Evolutionary conservation across 2,329 filamentous ascomycete genomes (phyloP).

Genomic region (Lecanicillium sp.): DNA sequence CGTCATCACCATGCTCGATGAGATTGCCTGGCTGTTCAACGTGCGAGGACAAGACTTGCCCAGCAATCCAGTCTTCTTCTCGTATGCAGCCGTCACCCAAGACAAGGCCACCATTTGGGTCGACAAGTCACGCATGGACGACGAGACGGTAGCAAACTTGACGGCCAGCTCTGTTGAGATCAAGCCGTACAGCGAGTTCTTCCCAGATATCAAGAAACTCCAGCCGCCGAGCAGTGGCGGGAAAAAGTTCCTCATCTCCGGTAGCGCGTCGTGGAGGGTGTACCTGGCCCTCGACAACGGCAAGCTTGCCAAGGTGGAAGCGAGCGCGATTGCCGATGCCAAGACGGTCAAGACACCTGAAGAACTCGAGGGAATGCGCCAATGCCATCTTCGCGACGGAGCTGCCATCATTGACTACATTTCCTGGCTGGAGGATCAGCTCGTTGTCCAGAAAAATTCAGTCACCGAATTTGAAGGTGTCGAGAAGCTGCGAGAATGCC

Average conservation of each 20-base stretch:
- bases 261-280: constrained; percentile 88
- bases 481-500: constrained; percentile 75
- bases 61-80: constrained; percentile 97
- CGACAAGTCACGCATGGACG: constrained; percentile 66
- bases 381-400: constrained; percentile 88
- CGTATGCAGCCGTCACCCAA: constrained; percentile 81
- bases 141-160: constrained; percentile 62
- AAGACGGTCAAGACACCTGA: constrained; percentile 92
- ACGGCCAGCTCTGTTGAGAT: constrained; percentile 61
- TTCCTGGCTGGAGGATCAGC: constrained; percentile 88
- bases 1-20: constrained; percentile 89
- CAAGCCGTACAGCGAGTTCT: constrained; percentile 75
- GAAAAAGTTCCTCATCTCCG: constrained; percentile 77
- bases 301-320: constrained; percentile 71
- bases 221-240: constrained; percentile 28
- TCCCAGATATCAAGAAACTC: constrained; percentile 63
- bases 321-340: constrained; percentile 80
- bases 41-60: constrained; percentile 89
- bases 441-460: constrained; percentile 60
- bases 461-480: constrained; percentile 84
- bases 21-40: constrained; percentile 97
- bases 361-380: constrained; percentile 85
- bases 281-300: constrained; percentile 80
- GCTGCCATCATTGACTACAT: constrained; percentile 88
- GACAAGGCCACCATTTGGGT: constrained; percentile 73